Evolutionary conservation across 2,329 filamentous ascomycete species (phyloP).

Genomic region (Xylogone sp.): DNA sequence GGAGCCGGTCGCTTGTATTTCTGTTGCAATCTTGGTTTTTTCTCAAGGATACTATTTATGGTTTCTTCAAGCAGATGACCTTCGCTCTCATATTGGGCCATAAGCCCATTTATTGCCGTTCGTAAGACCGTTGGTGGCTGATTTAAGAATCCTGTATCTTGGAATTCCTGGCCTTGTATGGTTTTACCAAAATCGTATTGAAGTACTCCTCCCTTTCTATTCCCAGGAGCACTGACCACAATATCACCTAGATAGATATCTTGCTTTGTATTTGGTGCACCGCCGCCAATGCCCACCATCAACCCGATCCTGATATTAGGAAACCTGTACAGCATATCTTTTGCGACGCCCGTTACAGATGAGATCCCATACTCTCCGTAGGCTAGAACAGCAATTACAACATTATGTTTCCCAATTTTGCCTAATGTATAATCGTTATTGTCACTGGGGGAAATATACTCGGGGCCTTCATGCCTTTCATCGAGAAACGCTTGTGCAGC

Average conservation of each 20-base stretch:
- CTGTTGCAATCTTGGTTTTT: slow-evolving; percentile 17
- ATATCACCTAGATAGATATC: slow-evolving; percentile 35
- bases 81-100: slow-evolving; percentile 10
- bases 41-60: slow-evolving; percentile 15
- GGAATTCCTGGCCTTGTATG: slow-evolving; percentile 15
- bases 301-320: slow-evolving; percentile 19
- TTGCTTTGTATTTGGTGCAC: slow-evolving; percentile 18
- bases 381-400: slow-evolving; percentile 27
- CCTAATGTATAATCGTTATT: slow-evolving; percentile 29
- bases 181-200: slow-evolving; percentile 30
- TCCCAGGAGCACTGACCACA: slow-evolving; percentile 22
- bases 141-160: slow-evolving; percentile 7
- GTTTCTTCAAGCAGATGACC: slow-evolving; percentile 6
- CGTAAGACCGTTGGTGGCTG: slow-evolving; percentile 12
- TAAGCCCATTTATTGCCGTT: slow-evolving; percentile 13
- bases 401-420: slow-evolving; percentile 26
- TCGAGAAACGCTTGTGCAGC: slow-evolving; percentile 37
- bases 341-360: slow-evolving; percentile 25
- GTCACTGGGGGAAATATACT: slow-evolving; percentile 13
- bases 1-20: slow-evolving; percentile 19
- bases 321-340: slow-evolving; percentile 25
- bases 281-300: slow-evolving; percentile 23
- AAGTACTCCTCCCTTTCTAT: slow-evolving; percentile 20
- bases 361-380: slow-evolving; percentile 24
- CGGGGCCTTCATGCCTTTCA: slow-evolving; percentile 27